Conservation (phyloP, 179 eudicot species). For the Nepenthes alata region DNA sequence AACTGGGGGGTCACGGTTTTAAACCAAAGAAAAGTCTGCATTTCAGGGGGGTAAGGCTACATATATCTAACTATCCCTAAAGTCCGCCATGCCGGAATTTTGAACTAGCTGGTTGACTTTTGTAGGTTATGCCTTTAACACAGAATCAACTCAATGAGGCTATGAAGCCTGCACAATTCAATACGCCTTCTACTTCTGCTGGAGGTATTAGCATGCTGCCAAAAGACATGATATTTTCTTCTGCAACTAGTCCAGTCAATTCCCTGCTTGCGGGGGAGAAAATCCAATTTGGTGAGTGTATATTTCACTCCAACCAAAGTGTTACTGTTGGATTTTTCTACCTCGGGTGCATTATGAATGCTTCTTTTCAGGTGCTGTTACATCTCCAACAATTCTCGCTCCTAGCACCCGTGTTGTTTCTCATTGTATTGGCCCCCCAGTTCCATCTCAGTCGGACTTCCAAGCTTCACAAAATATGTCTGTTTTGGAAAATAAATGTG, state of each 20-base stretch:
- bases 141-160: conserved; percentile 90
- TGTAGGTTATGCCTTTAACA: conserved; percentile 74
- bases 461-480: conserved; percentile 32
- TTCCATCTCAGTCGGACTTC: conserved; percentile 48
- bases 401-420: conserved; percentile 41
- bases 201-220: background rate
- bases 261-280: conserved; percentile 97
- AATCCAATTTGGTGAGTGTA: conserved; percentile 78
- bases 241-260: conserved; percentile 64
- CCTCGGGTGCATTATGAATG: background rate
- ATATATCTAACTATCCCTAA: too few relatives aligned
- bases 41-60: background rate
- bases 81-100: too few relatives aligned
- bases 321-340: background rate
- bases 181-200: conserved; percentile 6
- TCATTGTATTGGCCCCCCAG: conserved; percentile 47
- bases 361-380: conserved; percentile 74
- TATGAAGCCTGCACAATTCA: conserved; percentile 66
- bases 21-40: background rate
- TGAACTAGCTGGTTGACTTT: conserved; percentile 2
- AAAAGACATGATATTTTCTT: conserved; percentile 47
- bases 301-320: conserved; percentile 1
- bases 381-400: conserved; percentile 68
- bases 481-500: conserved; percentile 23
- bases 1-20: too few relatives aligned